Percentiles rank a stretch among this genome's conserved stretches.
Evolutionary conservation across 2,329 filamentous ascomycete genomes (phyloP).

Genomic region (Fusarium sp.): DNA sequence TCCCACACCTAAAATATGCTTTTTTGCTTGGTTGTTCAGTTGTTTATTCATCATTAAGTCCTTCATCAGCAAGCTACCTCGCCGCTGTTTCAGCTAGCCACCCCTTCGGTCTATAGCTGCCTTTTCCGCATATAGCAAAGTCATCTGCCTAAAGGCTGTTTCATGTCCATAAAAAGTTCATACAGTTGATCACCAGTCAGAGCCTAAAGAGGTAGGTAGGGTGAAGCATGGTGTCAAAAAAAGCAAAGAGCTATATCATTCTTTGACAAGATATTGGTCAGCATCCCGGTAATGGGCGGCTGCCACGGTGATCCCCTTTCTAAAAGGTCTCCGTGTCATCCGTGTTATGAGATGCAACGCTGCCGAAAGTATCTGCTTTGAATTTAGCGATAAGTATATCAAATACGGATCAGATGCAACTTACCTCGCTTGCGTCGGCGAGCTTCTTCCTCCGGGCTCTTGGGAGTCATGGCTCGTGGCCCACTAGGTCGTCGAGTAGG

Average conservation of each 20-base stretch:
- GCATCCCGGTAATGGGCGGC: slow-evolving; percentile 11
- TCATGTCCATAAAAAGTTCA: slow-evolving; percentile 19
- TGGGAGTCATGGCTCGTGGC: slow-evolving; percentile 72
- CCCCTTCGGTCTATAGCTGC: slow-evolving; percentile 36
- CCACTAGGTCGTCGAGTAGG: slow-evolving; percentile 68
- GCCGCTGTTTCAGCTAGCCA: slow-evolving; percentile 21
- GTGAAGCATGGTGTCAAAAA: slow-evolving; percentile 10
- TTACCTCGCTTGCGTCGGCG: slow-evolving; percentile 69
- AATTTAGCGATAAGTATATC: slow-evolving; percentile 14
- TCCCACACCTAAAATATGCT: slow-evolving; percentile 17
- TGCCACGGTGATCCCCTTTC: slow-evolving; percentile 15
- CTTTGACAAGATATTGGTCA: slow-evolving; percentile 8
- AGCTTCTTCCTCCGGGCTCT: slow-evolving; percentile 61
- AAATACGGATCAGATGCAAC: slow-evolving; percentile 21
- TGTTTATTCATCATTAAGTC: slow-evolving; percentile 32
- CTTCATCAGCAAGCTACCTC: slow-evolving; percentile 21
- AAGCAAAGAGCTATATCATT: slow-evolving; percentile 16
- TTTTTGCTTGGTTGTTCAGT: not conserved
- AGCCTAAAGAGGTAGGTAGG: slow-evolving; percentile 1
- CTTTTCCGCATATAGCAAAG: slow-evolving; percentile 28
- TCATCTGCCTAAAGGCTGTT: slow-evolving; percentile 22
- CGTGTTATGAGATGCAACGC: slow-evolving; percentile 51
- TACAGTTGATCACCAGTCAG: slow-evolving; percentile 19
- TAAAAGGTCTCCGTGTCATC: slow-evolving; percentile 56
- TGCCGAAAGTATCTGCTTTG: slow-evolving; percentile 54